phyloP scores from a whole-genome alignment of 148 eudicot species.

The Rhododendron molle region DNA sequence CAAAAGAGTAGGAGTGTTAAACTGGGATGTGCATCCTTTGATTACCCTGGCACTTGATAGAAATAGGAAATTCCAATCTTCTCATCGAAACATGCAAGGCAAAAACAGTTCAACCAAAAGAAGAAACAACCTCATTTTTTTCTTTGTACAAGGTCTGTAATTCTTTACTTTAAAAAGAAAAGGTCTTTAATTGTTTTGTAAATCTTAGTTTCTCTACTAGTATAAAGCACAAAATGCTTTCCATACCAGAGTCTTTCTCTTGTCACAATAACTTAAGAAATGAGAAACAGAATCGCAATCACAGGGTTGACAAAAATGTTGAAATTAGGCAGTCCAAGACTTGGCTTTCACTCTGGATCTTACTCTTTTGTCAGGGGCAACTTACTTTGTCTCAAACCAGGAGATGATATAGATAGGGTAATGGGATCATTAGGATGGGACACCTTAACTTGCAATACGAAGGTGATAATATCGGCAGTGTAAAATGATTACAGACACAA shows the following conservation, averaged over 20 bases:
- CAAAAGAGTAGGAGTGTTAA: neutral
- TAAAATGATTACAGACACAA: neutral
- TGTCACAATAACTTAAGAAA: neutral
- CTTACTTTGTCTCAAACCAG: neutral
- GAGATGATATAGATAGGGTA: neutral
- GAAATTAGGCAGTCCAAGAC: neutral
- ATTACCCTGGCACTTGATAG: neutral
- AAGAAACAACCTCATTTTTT: neutral
- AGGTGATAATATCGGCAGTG: neutral
- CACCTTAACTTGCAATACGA: neutral
- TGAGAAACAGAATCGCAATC: neutral
- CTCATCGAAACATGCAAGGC: neutral
- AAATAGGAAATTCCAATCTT: slow-evolving; percentile 2
- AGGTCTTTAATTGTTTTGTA: neutral
- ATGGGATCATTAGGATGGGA: neutral
- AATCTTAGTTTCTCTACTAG: neutral
- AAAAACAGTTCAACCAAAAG: neutral
- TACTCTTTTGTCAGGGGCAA: no score
- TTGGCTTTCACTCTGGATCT: no score
- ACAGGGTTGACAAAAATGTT: neutral
- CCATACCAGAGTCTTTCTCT: neutral
- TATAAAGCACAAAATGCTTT: neutral
- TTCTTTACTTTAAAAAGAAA: neutral
- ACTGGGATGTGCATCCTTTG: neutral
- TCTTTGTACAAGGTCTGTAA: neutral